A percentile compares a stretch with the other conserved stretches of the same genome.
phyloP scores from a whole-genome alignment of 2,329 filamentous ascomycete genomes.

The Botrytis squamosa region DNA sequence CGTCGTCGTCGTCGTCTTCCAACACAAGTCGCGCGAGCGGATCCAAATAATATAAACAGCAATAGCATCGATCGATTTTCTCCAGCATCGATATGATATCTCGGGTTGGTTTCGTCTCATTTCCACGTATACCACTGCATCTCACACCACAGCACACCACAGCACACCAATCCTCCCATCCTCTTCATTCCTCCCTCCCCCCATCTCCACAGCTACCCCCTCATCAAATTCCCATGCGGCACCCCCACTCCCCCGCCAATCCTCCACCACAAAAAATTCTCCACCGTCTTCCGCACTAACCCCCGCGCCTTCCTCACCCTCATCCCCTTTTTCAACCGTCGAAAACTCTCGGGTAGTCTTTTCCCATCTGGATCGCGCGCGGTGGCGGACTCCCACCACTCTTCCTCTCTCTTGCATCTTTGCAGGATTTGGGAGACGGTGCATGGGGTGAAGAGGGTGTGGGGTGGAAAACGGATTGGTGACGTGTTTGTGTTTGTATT shows the following conservation, averaged over 20 bases:
- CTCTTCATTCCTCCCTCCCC: too few relatives aligned
- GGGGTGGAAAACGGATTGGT: conserved; percentile 44
- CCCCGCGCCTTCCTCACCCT: neutral
- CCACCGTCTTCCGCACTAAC: neutral
- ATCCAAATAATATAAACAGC: neutral
- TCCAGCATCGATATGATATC: neutral
- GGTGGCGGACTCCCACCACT: neutral
- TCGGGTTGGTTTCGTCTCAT: rapidly evolving
- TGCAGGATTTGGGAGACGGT: conserved; percentile 75
- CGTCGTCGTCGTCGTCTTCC: neutral
- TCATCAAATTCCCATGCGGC: neutral
- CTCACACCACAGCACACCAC: neutral
- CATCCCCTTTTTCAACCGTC: neutral
- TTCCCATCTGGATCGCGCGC: neutral
- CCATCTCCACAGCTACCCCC: neutral
- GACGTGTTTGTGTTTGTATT: conserved; percentile 14
- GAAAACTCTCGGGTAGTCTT: neutral
- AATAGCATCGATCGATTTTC: neutral
- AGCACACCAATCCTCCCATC: neutral
- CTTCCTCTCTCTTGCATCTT: neutral
- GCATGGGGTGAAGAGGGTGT: conserved; percentile 69
- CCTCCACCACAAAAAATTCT: conserved; percentile 19
- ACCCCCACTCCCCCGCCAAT: neutral
- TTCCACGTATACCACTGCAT: neutral
- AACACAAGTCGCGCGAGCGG: neutral